Base-by-base conservation (phyloP, 345 rosid species). In the Brassica nigra region DNA sequence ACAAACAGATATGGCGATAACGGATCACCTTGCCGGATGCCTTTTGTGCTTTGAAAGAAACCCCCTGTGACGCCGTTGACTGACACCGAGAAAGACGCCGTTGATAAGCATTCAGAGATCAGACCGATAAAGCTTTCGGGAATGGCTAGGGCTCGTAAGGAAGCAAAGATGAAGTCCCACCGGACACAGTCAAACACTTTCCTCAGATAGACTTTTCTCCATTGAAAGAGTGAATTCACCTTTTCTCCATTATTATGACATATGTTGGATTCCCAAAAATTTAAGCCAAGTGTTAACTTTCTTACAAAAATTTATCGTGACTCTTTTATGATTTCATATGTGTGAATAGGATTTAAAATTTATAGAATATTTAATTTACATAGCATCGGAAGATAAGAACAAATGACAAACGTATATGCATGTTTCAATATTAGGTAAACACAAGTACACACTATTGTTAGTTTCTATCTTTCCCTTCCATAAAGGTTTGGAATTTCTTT, bases 401-500 rank as follows among this genome's bases (percentile, higher is more conserved):
- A 33, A 12, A 42, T 42, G 74, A 66, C 55, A 54, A 67, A 73
- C 59, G 68, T 64, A 58, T 66, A 49, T 47, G 55, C 55, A 47
- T 47, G 31, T 30, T 67, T 47, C 64, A 73, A 62, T 59, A 69
- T 80, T 80, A 80, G 83, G 83, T 80, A 80, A 29, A 74, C 83
- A 62, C 1, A 80, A 80, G 79, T 75, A 63, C 79, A 80, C 70
- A 75, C 52, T 74, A 70, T 18, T 70, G 83, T 75, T 63, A 80
- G 61, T 70, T 62, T 80, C 61, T 80, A 74, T 47, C 16, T 47
- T n/a, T 47, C 55, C 15, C 62, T 69, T 63, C 30, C 7, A 69
- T 69, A 80, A 75, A 80, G 83, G 62, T 29, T 80, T 23, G 37
- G 10, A 75, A 70, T 62, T 75, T 80, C 71, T 80, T 80, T 80